Evolutionary conservation across 192 early-diverging fungal species (phyloP).

Genomic region (Chytriomyces sp.): DNA sequence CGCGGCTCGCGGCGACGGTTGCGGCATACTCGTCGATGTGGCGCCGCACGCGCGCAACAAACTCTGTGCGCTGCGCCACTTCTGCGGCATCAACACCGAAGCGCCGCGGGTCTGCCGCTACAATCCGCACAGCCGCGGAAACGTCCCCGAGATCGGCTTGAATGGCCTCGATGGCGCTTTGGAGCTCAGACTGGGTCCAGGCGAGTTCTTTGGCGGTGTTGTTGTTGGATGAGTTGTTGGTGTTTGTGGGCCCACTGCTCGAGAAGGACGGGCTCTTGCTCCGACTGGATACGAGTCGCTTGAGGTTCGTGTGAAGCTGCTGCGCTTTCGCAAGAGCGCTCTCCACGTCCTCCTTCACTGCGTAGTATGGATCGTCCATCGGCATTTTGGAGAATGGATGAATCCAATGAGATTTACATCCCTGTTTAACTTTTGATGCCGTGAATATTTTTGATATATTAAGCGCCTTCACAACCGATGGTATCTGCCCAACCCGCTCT

Average conservation of each 20-base stretch:
- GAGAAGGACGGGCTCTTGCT: background rate
- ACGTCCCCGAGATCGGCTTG: slow-evolving; percentile 51
- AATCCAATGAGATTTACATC: background rate
- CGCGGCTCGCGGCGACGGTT: background rate
- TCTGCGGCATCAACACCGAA: slow-evolving; percentile 49
- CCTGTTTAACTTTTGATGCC: no score
- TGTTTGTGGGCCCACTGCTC: no score
- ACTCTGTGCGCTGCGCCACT: slow-evolving; percentile 46
- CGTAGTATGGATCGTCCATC: background rate
- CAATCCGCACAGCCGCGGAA: slow-evolving; percentile 52
- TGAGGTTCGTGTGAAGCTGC: background rate
- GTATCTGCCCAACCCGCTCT: no score
- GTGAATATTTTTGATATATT: no score
- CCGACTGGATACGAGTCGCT: background rate
- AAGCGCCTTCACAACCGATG: no score
- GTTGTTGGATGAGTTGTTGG: no score
- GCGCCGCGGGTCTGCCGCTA: slow-evolving; percentile 47
- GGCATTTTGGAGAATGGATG: background rate
- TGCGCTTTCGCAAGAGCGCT: background rate
- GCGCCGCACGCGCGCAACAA: slow-evolving; percentile 37
- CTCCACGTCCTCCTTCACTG: background rate
- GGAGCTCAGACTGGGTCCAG: slow-evolving; percentile 26
- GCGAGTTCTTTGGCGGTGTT: background rate
- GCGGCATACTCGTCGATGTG: slow-evolving; percentile 25
- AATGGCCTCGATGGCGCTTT: slow-evolving; percentile 39